Evolutionary conservation across 139 green algal species (phyloP).

Genomic region (Chlamydomonas asymmetrica): DNA sequence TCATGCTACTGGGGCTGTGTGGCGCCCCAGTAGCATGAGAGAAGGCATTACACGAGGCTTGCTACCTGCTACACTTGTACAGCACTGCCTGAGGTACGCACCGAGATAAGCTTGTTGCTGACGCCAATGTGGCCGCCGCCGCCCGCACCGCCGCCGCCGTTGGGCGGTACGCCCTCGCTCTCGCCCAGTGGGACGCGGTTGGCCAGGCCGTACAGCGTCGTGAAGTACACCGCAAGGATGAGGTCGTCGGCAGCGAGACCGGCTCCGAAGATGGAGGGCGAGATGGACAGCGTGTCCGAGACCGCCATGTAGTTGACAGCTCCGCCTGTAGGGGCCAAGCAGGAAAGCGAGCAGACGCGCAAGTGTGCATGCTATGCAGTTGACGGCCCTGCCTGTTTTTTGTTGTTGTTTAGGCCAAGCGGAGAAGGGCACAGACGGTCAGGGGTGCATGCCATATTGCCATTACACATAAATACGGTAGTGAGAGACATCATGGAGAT

Average conservation of each 20-base stretch:
- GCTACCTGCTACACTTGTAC: not conserved
- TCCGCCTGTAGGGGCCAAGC: conserved; percentile 49
- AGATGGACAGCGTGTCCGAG: conserved; percentile 58
- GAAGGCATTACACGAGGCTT: too few relatives aligned
- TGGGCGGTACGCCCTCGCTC: not conserved
- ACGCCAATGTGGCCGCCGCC: conserved; percentile 1
- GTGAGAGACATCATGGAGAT: too few relatives aligned
- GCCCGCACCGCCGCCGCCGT: conserved; percentile 12
- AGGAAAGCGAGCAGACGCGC: not conserved
- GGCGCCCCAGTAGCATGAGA: too few relatives aligned
- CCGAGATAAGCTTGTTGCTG: conserved; percentile 2
- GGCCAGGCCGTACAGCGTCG: conserved; percentile 73
- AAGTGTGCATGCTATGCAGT: not conserved
- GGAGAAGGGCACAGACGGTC: too few relatives aligned
- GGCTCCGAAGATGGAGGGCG: conserved; percentile 58
- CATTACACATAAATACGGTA: too few relatives aligned
- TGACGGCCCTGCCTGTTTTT: not conserved
- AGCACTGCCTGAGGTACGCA: not conserved
- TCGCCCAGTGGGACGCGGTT: conserved; percentile 55
- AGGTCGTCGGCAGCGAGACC: conserved; percentile 93
- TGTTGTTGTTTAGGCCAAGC: not conserved
- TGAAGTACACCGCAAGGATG: conserved; percentile 86
- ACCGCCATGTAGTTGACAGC: conserved; percentile 94
- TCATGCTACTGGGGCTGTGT: too few relatives aligned
- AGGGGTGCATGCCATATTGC: too few relatives aligned